Conservation (phyloP, 768 basidiomycete species). For the Termitomyces sp. region DNA sequence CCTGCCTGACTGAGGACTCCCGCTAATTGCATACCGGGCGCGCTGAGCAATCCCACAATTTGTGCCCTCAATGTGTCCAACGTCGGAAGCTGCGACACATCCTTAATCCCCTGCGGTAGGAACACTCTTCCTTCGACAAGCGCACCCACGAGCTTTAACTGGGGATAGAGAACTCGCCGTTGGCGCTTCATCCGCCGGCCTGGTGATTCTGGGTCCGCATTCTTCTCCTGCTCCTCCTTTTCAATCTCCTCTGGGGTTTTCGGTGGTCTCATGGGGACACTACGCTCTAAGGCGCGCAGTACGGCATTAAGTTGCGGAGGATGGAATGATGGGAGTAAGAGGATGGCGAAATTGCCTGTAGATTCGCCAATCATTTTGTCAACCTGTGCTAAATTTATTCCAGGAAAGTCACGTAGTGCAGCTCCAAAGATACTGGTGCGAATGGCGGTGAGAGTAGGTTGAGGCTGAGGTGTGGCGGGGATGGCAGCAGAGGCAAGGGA, state of each 20-base stretch:
- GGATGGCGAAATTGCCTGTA: constrained; percentile 59
- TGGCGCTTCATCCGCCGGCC: constrained; percentile 64
- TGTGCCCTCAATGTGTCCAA: constrained; percentile 77
- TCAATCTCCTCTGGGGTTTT: constrained; percentile 50
- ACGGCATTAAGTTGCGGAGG: constrained; percentile 70
- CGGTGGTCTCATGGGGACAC: constrained; percentile 55
- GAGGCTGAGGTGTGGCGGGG: constrained; percentile 20
- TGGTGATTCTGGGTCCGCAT: constrained; percentile 64
- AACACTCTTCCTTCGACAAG: constrained; percentile 76
- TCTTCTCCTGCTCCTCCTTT: constrained; percentile 47
- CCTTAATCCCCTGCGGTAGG: constrained; percentile 50
- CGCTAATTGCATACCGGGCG: constrained; percentile 70
- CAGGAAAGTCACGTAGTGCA: constrained; percentile 58
- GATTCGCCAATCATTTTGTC: constrained; percentile 52
- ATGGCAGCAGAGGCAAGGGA: constrained; percentile 29
- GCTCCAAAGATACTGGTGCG: constrained; percentile 80
- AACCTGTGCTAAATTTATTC: constrained; percentile 44
- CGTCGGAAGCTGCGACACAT: constrained; percentile 72
- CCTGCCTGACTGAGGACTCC: constrained; percentile 65
- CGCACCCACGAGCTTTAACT: constrained; percentile 72
- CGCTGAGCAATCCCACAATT: constrained; percentile 78
- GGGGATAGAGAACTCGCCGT: constrained; percentile 53
- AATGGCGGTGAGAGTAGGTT: constrained; percentile 63
- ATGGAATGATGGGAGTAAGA: constrained; percentile 62
- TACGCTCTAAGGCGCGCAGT: constrained; percentile 62